phyloP scores from a whole-genome alignment of 2,329 filamentous ascomycete species.

The Pleurostoma richardsiae region DNA sequence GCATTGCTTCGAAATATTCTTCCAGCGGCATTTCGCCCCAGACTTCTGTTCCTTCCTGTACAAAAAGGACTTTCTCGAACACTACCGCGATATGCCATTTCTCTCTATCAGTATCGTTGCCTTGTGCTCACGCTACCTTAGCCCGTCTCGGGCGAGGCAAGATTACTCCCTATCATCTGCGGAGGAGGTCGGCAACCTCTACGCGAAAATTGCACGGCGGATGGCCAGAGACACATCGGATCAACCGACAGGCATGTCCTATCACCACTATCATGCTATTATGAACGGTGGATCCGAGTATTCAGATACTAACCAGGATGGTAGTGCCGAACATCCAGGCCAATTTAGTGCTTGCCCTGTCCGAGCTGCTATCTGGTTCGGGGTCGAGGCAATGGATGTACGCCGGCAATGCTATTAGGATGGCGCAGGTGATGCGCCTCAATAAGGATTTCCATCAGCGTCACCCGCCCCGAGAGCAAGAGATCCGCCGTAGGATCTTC shows the following conservation, averaged over 20 bases:
- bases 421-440: slow-evolving; percentile 17
- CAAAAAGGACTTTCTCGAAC: not conserved
- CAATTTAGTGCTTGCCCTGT: not conserved
- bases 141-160: not conserved
- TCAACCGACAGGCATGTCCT: not conserved
- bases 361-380: not conserved
- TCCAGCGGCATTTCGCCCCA: not conserved
- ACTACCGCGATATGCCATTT: not conserved
- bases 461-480: slow-evolving; percentile 13
- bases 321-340: not conserved
- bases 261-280: not conserved
- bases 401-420: slow-evolving; percentile 37
- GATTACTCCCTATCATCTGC: not conserved
- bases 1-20: not conserved
- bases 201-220: not conserved
- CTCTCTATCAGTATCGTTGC: not conserved
- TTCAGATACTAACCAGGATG: not conserved
- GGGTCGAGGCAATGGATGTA: slow-evolving; percentile 1
- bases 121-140: not conserved
- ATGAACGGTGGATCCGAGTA: not conserved
- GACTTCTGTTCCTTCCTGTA: not conserved
- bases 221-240: not conserved
- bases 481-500: slow-evolving; percentile 6
- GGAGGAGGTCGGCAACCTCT: not conserved
- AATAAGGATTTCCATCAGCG: slow-evolving; percentile 16